phyloP scores from a whole-genome alignment of 139 green algal species.

The Volvox africanus region DNA sequence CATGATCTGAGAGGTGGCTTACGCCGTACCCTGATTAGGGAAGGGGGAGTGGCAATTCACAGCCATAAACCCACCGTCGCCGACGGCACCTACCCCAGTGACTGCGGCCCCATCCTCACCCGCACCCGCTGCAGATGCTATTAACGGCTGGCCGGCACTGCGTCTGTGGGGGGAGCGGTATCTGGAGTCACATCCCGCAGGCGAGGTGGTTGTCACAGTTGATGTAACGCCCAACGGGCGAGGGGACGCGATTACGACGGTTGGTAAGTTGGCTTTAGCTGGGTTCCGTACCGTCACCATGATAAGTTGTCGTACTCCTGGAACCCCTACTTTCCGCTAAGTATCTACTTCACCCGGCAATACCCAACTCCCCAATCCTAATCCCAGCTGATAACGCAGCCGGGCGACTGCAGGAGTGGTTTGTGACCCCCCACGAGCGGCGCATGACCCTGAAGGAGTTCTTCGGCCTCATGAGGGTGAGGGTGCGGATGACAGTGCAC shows the following conservation, averaged over 20 bases:
- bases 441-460: constrained; percentile 52
- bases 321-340: too few species aligned
- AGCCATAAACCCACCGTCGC: too few species aligned
- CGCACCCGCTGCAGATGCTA: constrained; percentile 20
- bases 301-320: too few species aligned
- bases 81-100: too few species aligned
- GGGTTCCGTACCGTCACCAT: not conserved
- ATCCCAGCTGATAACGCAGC: not conserved
- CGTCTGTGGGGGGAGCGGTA: constrained; percentile 43
- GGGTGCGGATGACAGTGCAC: not conserved
- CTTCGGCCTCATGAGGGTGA: constrained; percentile 46
- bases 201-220: constrained; percentile 43
- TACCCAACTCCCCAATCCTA: not conserved
- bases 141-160: constrained; percentile 51
- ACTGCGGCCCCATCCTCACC: too few species aligned
- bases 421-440: constrained; percentile 58
- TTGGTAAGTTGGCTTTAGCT: not conserved
- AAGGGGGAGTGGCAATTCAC: too few species aligned
- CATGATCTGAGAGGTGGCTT: too few species aligned
- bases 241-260: constrained; percentile 55
- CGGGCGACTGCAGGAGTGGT: constrained; percentile 40
- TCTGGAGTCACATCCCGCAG: constrained; percentile 18
- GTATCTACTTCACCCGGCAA: not conserved
- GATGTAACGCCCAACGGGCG: constrained; percentile 66
- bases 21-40: too few species aligned